Base-by-base conservation (phyloP, 2,329 filamentous ascomycete species). In the Colletotrichum sp. region DNA sequence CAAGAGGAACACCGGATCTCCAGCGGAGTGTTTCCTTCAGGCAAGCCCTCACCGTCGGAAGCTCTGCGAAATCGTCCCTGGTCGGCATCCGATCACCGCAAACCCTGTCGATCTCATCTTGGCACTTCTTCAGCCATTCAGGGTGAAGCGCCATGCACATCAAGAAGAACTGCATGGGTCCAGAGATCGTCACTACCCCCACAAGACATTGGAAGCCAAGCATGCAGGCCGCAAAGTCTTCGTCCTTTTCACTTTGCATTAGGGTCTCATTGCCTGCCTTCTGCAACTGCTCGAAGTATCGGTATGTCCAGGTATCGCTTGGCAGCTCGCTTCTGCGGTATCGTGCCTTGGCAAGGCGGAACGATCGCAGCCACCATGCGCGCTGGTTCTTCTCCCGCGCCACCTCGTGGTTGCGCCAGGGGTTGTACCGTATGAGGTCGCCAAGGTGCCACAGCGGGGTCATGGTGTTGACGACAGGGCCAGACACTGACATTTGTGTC, bases 21-120 rank as follows among this genome's bases (percentile, higher is more conserved):
- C 90, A 92, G 60, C 90, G 84, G n/a, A 91, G 80, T 16, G 88
- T 90, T 82, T 92, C 91, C 81, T 92, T 91, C 30, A 92, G 82
- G 57, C 89, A 89, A 2, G 90, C 90, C 18, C 90, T 84, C 12
- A 92, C 85, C 0, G 85, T 89, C 1, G 90, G 90, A 24, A 92
- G 82, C 18, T 87, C 81, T 3, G 87, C 82, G 78, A 87, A 88
- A 78, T 92, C 89, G 9, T 84, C 82, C 39, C 88, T 85, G 16
- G 82, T 87, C 0, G 90, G 90, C 83, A 91, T 85, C 24, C 88
- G 85, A 74, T 89, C 86, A 18, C 89, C 89, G 71, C 89, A 90
- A 2, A 91, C 88, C 10, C 85, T 82, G 77, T 92, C 91, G 16
- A 92, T 86, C 80, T 93, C 90, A 61, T 88, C 89, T 79, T 92